These are phyloP conservation scores for Cytospora chrysosperma DNA, from an alignment of 2,329 filamentous ascomycete species.

Conservation along the genomic window DNA sequence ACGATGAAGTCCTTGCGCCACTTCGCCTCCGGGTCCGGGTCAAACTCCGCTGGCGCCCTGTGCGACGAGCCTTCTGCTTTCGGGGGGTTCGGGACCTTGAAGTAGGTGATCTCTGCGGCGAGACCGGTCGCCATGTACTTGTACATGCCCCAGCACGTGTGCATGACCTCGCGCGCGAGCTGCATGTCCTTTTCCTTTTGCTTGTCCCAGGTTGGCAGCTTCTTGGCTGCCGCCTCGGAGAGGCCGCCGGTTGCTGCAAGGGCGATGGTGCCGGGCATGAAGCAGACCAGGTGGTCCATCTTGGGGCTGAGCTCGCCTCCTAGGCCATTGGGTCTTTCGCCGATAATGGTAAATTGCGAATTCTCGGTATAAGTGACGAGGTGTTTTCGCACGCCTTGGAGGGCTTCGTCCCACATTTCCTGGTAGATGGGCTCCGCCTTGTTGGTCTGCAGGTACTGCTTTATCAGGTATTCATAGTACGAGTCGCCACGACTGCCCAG, in stretches of 20 bases:
- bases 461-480: conserved; percentile 98
- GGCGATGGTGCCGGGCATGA: conserved; percentile 94
- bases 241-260: conserved; percentile 80
- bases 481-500: conserved; percentile 93
- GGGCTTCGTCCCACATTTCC: conserved; percentile 88
- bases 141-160: conserved; percentile 99
- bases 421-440: conserved; percentile 81
- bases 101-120: conserved; percentile 93
- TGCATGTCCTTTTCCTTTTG: conserved; percentile 84
- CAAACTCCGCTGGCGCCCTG: conserved; percentile 49
- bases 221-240: conserved; percentile 71
- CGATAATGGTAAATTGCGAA: conserved; percentile 82
- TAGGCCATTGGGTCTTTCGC: conserved; percentile 77
- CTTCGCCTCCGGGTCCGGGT: conserved; percentile 51
- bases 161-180: conserved; percentile 85
- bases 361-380: conserved; percentile 84
- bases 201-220: conserved; percentile 69
- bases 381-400: conserved; percentile 85
- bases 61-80: conserved; percentile 57
- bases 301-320: conserved; percentile 69
- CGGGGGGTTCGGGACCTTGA: conserved; percentile 71
- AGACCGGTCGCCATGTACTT: conserved; percentile 84
- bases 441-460: conserved; percentile 94
- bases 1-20: conserved; percentile 81
- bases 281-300: conserved; percentile 98